Evolutionary conservation across 495 filamentous ascomycete species (phyloP).

Genomic region (Staphylotrichum tortipilum): DNA sequence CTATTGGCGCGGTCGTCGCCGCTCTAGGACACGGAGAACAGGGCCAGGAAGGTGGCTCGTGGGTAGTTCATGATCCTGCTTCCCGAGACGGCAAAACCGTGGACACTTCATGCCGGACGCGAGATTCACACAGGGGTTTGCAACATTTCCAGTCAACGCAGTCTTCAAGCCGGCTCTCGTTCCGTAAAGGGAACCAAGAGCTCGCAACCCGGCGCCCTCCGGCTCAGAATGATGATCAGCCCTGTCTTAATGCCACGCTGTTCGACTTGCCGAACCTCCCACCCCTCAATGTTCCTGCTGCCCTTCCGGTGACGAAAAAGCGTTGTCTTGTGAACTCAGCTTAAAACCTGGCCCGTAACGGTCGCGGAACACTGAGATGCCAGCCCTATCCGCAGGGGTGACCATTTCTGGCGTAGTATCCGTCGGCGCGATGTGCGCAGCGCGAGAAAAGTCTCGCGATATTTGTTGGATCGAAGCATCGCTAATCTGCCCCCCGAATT

Average conservation of each 20-base stretch:
- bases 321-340: not conserved
- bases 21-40: too few species aligned
- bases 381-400: not conserved
- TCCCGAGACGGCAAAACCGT: too few species aligned
- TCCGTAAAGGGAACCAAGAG: too few species aligned
- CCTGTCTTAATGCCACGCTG: too few species aligned
- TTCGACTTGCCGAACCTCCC: not conserved
- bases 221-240: too few species aligned
- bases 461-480: not conserved
- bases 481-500: constrained; percentile 3
- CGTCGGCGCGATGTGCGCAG: not conserved
- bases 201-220: too few species aligned
- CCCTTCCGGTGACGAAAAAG: not conserved
- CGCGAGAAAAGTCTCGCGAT: not conserved
- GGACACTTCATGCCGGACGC: too few species aligned
- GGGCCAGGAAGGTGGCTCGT: too few species aligned
- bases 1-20: not conserved
- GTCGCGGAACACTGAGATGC: not conserved
- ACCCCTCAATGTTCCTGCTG: not conserved
- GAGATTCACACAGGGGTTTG: too few species aligned
- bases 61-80: too few species aligned
- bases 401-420: not conserved
- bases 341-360: not conserved
- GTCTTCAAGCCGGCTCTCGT: too few species aligned
- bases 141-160: too few species aligned